Conservation (phyloP, 352 stramenopile genomes). For the Phytophthora sojae region DNA sequence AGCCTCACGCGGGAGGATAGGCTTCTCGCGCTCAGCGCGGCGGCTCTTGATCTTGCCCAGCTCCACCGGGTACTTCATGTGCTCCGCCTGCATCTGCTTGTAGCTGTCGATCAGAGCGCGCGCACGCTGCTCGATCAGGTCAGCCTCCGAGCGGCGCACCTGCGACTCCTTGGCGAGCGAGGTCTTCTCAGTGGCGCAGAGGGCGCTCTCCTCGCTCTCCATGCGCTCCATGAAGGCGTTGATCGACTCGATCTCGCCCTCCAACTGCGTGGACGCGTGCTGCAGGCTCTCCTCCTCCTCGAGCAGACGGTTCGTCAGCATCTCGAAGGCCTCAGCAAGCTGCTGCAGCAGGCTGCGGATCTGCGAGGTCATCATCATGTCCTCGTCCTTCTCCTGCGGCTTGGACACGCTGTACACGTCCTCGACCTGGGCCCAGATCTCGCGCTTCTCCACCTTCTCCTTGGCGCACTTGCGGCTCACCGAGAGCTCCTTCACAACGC, state of each 20-base stretch:
- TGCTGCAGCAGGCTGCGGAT: conserved; percentile 88
- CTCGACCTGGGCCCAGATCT: conserved; percentile 86
- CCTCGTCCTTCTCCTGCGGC: conserved; percentile 89
- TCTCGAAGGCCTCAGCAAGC: conserved; percentile 88
- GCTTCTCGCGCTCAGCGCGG: conserved; percentile 77
- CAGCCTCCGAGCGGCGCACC: conserved; percentile 77
- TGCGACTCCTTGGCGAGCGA: conserved; percentile 87
- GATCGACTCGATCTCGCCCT: conserved; percentile 89
- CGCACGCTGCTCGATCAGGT: conserved; percentile 88
- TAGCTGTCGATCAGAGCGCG: conserved; percentile 86
- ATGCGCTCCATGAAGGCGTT: conserved; percentile 91
- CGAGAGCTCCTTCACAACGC: conserved; percentile 68
- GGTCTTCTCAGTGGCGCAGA: conserved; percentile 87
- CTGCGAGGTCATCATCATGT: conserved; percentile 93
- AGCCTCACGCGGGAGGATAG: conserved; percentile 67
- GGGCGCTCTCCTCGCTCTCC: conserved; percentile 86
- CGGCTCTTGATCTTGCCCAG: conserved; percentile 85
- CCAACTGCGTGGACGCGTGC: conserved; percentile 83
- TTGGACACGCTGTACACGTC: conserved; percentile 86
- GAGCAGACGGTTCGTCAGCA: conserved; percentile 86
- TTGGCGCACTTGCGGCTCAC: conserved; percentile 68
- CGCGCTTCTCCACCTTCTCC: conserved; percentile 87
- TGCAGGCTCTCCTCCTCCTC: conserved; percentile 88
- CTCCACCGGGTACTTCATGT: conserved; percentile 86
- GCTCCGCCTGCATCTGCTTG: conserved; percentile 89